These are phyloP conservation scores for Erythrobasidium yunnanense DNA, from an alignment of 768 basidiomycete species.

Conservation along the genomic window DNA sequence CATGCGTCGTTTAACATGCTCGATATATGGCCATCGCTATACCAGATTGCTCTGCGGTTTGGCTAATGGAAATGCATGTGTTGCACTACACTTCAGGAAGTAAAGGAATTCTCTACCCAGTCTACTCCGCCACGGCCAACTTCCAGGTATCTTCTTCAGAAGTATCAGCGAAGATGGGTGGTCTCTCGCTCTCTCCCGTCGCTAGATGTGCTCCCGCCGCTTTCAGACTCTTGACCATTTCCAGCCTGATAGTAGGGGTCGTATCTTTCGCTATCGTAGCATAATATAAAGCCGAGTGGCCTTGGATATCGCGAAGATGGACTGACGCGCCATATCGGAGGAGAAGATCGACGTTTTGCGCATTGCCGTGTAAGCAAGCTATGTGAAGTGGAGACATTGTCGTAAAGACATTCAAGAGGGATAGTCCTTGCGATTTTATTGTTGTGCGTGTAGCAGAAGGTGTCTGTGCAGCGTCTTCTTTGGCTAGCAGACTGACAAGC, in stretches of 20 bases:
- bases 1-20: too few relatives aligned
- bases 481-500: constrained; percentile 3
- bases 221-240: constrained; percentile 32
- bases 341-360: constrained; percentile 34
- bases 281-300: constrained; percentile 36
- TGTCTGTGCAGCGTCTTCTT: background rate
- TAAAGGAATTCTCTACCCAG: too few relatives aligned
- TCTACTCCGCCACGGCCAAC: too few relatives aligned
- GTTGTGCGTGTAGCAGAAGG: background rate
- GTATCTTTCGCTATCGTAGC: constrained; percentile 29
- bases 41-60: too few relatives aligned
- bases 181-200: constrained; percentile 11
- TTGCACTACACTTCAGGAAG: too few relatives aligned
- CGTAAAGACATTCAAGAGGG: constrained; percentile 24
- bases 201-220: constrained; percentile 37
- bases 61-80: too few relatives aligned
- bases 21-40: too few relatives aligned
- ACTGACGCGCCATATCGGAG: constrained; percentile 39
- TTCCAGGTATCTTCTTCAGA: background rate
- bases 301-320: constrained; percentile 38
- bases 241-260: background rate
- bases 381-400: constrained; percentile 38
- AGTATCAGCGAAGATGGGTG: background rate
- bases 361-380: constrained; percentile 34
- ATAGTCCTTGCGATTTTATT: background rate